Evolutionary conservation across 768 basidiomycete genomes (phyloP).

Genomic region (Mycena galopus): DNA sequence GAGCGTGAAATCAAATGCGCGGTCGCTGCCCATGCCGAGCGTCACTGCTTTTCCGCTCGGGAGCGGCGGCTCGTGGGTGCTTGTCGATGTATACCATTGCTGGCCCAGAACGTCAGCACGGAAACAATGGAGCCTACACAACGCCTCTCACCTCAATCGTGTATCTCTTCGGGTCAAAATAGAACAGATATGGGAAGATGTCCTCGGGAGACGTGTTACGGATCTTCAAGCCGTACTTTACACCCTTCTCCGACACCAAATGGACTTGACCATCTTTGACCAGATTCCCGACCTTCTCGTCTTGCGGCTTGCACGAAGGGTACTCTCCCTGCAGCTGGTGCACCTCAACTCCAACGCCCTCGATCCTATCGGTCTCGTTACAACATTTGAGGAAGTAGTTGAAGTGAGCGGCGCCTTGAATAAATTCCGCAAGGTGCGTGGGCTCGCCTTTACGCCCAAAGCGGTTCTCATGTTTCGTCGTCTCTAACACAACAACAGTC

Average conservation of each 20-base stretch:
- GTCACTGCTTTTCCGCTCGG: neutral
- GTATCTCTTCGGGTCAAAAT: no score
- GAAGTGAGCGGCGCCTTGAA: neutral
- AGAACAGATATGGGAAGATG: no score
- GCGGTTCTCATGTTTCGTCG: neutral
- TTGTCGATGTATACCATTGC: neutral
- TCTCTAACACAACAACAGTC: conserved; percentile 1
- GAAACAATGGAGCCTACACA: neutral
- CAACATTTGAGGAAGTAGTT: neutral
- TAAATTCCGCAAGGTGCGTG: neutral
- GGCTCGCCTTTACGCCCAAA: neutral
- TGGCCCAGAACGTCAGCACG: neutral
- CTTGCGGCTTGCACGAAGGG: conserved; percentile 1
- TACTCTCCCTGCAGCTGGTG: neutral
- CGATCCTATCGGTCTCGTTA: neutral
- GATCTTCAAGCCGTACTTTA: conserved; percentile 17
- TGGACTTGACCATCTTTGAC: neutral
- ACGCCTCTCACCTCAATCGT: neutral
- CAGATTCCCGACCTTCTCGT: neutral
- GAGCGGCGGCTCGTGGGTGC: neutral
- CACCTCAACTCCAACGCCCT: conserved; percentile 10
- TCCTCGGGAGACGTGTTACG: neutral
- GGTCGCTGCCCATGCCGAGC: no score
- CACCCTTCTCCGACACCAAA: neutral
- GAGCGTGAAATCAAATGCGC: no score